phyloP scores from a whole-genome alignment of 306 rosid species.

The Cicer chorassanicum region DNA sequence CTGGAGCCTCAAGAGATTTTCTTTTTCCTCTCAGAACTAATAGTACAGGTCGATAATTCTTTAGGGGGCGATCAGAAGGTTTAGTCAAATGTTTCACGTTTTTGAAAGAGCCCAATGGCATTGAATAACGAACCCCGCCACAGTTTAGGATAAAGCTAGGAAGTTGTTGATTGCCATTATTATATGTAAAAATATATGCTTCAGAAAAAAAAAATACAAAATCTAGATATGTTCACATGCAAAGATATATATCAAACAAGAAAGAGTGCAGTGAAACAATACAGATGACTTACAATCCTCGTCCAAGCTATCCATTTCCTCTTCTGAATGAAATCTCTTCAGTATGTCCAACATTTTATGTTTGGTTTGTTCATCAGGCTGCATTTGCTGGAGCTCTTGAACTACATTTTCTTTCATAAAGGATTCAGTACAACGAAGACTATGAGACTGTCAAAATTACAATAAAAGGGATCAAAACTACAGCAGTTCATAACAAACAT shows the following conservation, averaged over 20 bases:
- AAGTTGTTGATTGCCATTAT: constrained; percentile 3
- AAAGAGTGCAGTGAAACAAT: constrained; percentile 32
- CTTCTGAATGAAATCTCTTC: constrained; percentile 74
- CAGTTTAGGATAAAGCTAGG: not conserved
- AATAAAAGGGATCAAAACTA: constrained; percentile 31
- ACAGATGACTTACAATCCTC: constrained; percentile 61
- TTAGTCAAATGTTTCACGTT: not conserved
- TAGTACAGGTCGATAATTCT: not conserved
- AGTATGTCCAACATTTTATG: constrained; percentile 79
- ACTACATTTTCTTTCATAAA: constrained; percentile 93
- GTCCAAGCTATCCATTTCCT: constrained; percentile 69
- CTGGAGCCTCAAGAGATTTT: not conserved
- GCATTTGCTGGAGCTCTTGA: constrained; percentile 73
- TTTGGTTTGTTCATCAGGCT: constrained; percentile 66
- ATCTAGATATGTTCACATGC: constrained; percentile 16
- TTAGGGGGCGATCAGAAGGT: not conserved
- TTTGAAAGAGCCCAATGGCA: not conserved
- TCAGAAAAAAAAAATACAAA: not conserved
- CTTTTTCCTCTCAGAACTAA: not conserved
- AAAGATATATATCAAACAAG: constrained; percentile 33
- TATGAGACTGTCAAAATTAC: constrained; percentile 68
- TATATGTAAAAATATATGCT: not conserved
- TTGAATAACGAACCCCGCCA: not conserved
- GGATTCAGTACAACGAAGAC: constrained; percentile 82
- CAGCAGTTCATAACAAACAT: constrained; percentile 12